Evolutionary conservation across 1,284 basidiomycete genomes (phyloP).

Genomic region (Xerocomus minutiporus): DNA sequence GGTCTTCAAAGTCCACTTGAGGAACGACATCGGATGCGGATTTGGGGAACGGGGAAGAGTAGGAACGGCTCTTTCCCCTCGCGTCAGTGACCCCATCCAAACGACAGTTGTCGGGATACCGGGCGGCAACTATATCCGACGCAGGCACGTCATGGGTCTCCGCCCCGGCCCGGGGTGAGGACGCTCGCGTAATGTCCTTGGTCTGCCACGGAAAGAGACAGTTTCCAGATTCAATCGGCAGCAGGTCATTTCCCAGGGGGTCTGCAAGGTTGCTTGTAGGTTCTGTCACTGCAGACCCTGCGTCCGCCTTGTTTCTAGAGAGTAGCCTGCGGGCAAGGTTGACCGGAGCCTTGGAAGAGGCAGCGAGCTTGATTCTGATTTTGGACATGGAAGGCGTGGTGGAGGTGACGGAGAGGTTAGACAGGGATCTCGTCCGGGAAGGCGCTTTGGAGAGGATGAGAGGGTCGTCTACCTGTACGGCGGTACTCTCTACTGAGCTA

Average conservation of each 20-base stretch:
- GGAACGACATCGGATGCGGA: conserved; percentile 56
- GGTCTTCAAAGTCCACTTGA: conserved; percentile 38
- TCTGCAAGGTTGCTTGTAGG: conserved; percentile 4
- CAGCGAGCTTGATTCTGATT: conserved; percentile 44
- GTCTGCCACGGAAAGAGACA: conserved; percentile 45
- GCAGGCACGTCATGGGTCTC: conserved; percentile 25
- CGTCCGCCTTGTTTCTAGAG: conserved; percentile 40
- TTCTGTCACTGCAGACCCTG: conserved; percentile 6
- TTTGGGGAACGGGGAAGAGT: conserved; percentile 58
- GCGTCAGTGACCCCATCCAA: conserved; percentile 23
- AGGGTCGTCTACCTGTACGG: conserved; percentile 11
- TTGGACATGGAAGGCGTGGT: conserved; percentile 44
- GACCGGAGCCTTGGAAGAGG: conserved; percentile 39
- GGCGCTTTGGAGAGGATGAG: conserved; percentile 27
- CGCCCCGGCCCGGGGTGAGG: conserved; percentile 26
- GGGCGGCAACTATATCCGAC: conserved; percentile 12
- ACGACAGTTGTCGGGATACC: conserved; percentile 10
- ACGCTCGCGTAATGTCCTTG: conserved; percentile 29
- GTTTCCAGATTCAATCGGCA: conserved; percentile 30
- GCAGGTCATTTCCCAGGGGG: conserved; percentile 9
- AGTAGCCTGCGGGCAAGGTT: conserved; percentile 54
- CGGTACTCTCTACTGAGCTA: conserved; percentile 12
- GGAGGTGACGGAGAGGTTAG: conserved; percentile 47
- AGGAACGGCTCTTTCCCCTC: conserved; percentile 54
- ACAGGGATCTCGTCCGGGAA: conserved; percentile 53